Evolutionary conservation across 768 basidiomycete genomes (phyloP), one percentile per base, ranked within the genome.

Genomic region (Tylopilus rubrobrunneus): DNA sequence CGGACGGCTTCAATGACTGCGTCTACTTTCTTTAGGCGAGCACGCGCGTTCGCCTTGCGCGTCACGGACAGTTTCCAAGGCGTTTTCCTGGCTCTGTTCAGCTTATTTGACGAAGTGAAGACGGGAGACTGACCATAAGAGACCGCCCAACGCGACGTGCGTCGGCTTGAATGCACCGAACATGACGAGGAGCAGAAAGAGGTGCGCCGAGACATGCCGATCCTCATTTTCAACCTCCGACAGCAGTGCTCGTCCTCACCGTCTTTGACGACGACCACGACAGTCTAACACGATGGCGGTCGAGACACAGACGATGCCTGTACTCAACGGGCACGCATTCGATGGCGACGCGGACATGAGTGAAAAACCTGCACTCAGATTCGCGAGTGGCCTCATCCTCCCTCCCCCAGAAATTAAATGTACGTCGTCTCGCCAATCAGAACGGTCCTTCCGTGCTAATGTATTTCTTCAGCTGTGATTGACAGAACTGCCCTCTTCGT

Each of bases 361-460:
- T 37, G 67, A 66, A 50, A 72, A 73, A 10, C 71, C 68, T 31
- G 57, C 68, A 21, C 60, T 58, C 58, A 78, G 88, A 64, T 92
- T 89, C 66, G 77, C 86, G 21, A 86, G 80, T 53, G 93, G 93
- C 44, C 82, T 98, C 64, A 98, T 98, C 73, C 86, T 95, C 25
- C 96, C 96, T 58, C 93, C 96, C 2, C 93, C 92, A 36, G 95
- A 96, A 69, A 94, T 98, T 64, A 92, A 96, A 78, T 86, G 93
- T 86, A 61, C 70, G 75, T 33, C 7, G 75, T 33, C 7, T 45
- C 36, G 15, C 4, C 21, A 28, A 51, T 10, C 11, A 6, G 25
- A 17, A 10, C 45, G 8, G 3, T 53, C 39, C 23, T 52, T 33
- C n/a, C 15, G 41, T 47, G 33, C 55, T 62, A 47, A 65, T 37